A percentile compares a stretch with the other conserved stretches of the same genome.
These are phyloP conservation scores for Apiospora kogelbergensis DNA, from an alignment of 2,329 filamentous ascomycete genomes.

Conservation along the genomic window DNA sequence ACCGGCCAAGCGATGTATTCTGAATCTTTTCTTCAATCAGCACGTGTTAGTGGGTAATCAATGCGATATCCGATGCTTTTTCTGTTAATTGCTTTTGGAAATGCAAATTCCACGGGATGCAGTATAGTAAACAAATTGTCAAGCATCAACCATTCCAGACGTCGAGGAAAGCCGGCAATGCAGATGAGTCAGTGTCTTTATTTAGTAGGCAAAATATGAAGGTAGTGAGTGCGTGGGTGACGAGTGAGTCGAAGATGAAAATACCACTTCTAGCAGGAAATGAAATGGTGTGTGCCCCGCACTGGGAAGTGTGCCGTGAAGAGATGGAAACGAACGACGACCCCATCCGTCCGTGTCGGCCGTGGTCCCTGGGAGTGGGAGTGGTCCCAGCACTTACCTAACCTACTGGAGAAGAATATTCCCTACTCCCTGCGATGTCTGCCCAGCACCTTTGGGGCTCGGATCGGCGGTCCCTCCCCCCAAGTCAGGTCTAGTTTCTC, in stretches of 20 bases:
- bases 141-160: too few species aligned
- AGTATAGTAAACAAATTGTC: too few species aligned
- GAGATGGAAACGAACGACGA: neutral
- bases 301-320: neutral
- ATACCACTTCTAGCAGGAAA: neutral
- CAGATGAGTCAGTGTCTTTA: too few species aligned
- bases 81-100: too few species aligned
- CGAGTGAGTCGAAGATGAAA: neutral
- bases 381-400: too few species aligned
- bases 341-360: neutral
- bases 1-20: too few species aligned
- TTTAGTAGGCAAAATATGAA: too few species aligned
- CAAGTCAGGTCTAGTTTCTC: conserved; percentile 1
- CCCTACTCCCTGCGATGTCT: conserved; percentile 2
- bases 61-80: neutral
- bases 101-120: too few species aligned
- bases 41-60: neutral
- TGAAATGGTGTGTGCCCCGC: conserved; percentile 1
- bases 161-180: too few species aligned
- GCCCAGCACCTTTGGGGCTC: neutral
- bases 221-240: too few species aligned
- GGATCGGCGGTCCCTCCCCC: neutral
- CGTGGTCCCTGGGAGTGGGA: too few species aligned
- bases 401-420: neutral
- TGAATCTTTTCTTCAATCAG: neutral